Evolutionary conservation across 2,329 filamentous ascomycete species (phyloP), one percentile per base, ranked within the genome.

Genomic region (Botryotinia narcissicola): DNA sequence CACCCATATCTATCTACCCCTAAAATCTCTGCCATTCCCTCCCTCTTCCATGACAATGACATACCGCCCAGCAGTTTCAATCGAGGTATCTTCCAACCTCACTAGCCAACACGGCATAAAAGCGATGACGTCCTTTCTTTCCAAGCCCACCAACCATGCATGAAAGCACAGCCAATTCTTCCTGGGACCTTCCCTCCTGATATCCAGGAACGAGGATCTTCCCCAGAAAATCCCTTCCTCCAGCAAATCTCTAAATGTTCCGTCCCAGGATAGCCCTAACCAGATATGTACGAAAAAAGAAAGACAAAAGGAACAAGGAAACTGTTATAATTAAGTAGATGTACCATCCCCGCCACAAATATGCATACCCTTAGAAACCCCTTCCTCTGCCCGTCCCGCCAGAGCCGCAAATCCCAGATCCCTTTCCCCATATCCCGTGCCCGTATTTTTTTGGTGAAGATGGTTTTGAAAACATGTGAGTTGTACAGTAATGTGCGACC

Each of bases 251-350:
- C 40, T 61, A 44, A 44, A 37, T 46, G 29, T 35, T 51, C 40
- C 51, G 51, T 57, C 51, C 68, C 54, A 37, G 40, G 59, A 63
- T 70, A 60, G 54, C 29, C 59, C 29, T 40, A 29, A 70, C 68
- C 54, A 70, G 18, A 62, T 57, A 68, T 68, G 35, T 68, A 68
- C 48, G 66, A 68, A 48, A 68, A 68, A 68, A 37, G 48, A 57
- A 57, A 68, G n/a, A 57, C 35, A 42, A 68, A 37, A n/a, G n/a
- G 35, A 68, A 57, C 5, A 40, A 68, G 48, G 66, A 42, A 68
- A 57, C 22, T 57, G 40, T 42, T 42, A 63, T 42, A 68, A 68
- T 68, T 68, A 68, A 57, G 48, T 68, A 68, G 25, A 68, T 57
- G 66, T 57, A 40, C 48, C 48, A 42, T 29, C 48, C 66, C 66